Evolutionary conservation across 2,329 filamentous ascomycete genomes (phyloP), one percentile per base, ranked within the genome.

Genomic region (Penicillium sp.): DNA sequence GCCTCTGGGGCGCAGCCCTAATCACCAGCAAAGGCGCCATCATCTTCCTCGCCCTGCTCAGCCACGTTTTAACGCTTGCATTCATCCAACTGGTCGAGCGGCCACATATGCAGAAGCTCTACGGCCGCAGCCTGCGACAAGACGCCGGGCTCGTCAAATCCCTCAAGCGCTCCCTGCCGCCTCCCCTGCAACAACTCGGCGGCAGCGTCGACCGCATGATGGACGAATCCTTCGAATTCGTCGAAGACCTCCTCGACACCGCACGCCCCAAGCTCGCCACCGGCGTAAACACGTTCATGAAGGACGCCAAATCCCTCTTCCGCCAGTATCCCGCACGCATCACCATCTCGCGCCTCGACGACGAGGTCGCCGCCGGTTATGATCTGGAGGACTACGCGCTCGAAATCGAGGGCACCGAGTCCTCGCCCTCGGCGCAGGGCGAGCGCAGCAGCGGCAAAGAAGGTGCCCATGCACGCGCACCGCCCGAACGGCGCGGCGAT

Each of bases 21-120:
- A 96, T 99, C 66, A 96, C 93, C 0, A 92, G 90, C 82, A 97
- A 90, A 71, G 84, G 86, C 52, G 81, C 89, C 4, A 88, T 99
- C 62, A 95, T 96, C 70, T 84, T 91, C 68, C 82, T 97, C 63
- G 93, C 94, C 1, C 77, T 97, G 21, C 73, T 92, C 35, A 91
- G 90, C 62, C 94, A 99, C 68, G 83, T 93, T 30, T 79, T 97
- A 50, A 94, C 89, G 1, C 79, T 97, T 30, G 85, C 81, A 28
- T 97, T 97, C 76, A 90, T 99, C 55, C 90, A 96, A 58, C 89
- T 93, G 63, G 89, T 99, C 9, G 94, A 99, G 74, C 87, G 92
- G 59, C 94, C 93, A 14, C 94, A 99, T 72, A 97, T 99, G 92
- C 90, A 96, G 71, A 97, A 96, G 79, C 83, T 97, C 18, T 99